Evolutionary conservation across 1,139 yeast genomes (phyloP).

Genomic region (Casaregolazyma suthepensis): DNA sequence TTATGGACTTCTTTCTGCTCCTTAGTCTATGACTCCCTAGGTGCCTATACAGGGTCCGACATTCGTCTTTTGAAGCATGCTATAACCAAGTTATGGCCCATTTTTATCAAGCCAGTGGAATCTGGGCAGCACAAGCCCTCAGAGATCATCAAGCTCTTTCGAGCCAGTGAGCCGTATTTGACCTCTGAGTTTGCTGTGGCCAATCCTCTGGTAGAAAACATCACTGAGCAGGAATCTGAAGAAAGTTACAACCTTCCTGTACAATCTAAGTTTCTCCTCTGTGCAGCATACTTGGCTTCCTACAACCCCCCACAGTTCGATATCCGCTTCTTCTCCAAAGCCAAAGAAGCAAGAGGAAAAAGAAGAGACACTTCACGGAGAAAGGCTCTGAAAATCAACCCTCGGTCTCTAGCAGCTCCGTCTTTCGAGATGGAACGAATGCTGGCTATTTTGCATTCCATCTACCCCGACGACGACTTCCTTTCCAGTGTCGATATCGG

Average conservation of each 20-base stretch:
- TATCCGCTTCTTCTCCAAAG: conserved; percentile 52
- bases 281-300: conserved; percentile 69
- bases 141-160: conserved; percentile 45
- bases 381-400: conserved; percentile 43
- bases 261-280: conserved; percentile 53
- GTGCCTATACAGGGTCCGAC: conserved; percentile 51
- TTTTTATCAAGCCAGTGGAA: conserved; percentile 41
- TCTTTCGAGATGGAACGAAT: conserved; percentile 63
- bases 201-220: conserved; percentile 7
- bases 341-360: conserved; percentile 45
- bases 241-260: conserved; percentile 37
- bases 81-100: conserved; percentile 45
- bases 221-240: background rate
- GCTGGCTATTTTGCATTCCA: conserved; percentile 58
- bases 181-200: conserved; percentile 38
- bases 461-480: conserved; percentile 30
- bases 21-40: conserved; percentile 47
- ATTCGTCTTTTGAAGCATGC: conserved; percentile 41
- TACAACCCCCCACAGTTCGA: conserved; percentile 57
- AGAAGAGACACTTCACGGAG: conserved; percentile 39
- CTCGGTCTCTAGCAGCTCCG: conserved; percentile 52
- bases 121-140: conserved; percentile 31
- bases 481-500: conserved; percentile 45
- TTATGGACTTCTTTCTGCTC: conserved; percentile 16
- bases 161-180: conserved; percentile 40